Conservation (phyloP, 495 filamentous ascomycete species). For the Chaetomium fimeti region DNA sequence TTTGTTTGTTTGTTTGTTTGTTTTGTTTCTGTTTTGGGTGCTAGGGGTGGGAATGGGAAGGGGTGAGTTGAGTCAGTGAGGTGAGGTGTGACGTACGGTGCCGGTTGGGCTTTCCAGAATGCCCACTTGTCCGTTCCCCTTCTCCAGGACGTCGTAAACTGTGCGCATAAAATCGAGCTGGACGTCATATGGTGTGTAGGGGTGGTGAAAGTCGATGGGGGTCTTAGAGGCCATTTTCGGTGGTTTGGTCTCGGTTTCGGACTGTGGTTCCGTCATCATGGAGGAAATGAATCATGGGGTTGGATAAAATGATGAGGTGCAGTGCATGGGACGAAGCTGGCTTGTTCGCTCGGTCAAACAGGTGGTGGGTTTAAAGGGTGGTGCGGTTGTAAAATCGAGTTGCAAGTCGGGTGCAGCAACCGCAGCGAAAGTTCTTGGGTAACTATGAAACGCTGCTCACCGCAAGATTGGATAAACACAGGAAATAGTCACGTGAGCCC, state of each 20-base stretch:
- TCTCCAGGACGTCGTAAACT: constrained; percentile 77
- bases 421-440: neutral
- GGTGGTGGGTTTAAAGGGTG: neutral
- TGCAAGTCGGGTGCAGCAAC: constrained; percentile 6
- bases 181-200: constrained; percentile 86
- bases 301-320: neutral
- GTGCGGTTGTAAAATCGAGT: neutral
- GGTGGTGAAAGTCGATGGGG: constrained; percentile 75
- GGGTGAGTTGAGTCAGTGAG: neutral
- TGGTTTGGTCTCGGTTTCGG: neutral
- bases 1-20: neutral
- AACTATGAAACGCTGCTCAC: neutral
- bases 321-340: neutral
- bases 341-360: neutral
- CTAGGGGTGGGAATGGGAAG: neutral
- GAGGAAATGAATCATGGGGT: neutral
- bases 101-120: constrained; percentile 94
- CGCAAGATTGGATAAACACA: neutral
- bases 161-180: constrained; percentile 88
- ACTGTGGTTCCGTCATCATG: constrained; percentile 9
- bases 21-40: neutral
- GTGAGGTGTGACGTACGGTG: constrained; percentile 45
- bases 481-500: constrained; percentile 6
- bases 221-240: constrained; percentile 8
- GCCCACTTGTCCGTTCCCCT: constrained; percentile 72